Evolutionary conservation across 2,329 filamentous ascomycete species (phyloP).

Genomic region (Diaporthe destruens): DNA sequence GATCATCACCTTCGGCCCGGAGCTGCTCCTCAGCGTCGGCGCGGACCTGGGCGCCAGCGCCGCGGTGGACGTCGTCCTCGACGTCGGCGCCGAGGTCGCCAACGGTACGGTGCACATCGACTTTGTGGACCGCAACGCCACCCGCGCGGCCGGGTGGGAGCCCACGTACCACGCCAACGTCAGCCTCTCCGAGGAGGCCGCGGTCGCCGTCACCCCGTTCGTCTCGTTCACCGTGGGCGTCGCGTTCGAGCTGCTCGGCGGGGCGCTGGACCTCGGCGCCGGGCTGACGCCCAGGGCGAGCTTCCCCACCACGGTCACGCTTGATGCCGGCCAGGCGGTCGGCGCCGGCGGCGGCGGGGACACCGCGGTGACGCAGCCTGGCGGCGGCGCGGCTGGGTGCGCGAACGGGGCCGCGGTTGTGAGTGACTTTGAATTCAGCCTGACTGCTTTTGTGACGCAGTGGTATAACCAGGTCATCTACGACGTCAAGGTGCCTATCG

Average conservation of each 20-base stretch:
- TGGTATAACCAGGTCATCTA: slow-evolving; percentile 47
- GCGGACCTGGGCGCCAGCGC: slow-evolving; percentile 52
- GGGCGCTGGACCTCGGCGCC: slow-evolving; percentile 46
- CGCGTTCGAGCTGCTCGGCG: slow-evolving; percentile 45
- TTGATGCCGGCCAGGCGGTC: slow-evolving; percentile 44
- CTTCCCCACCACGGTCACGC: slow-evolving; percentile 46
- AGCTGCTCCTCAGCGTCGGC: slow-evolving; percentile 54
- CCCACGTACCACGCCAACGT: slow-evolving; percentile 43
- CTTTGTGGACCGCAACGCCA: slow-evolving; percentile 46
- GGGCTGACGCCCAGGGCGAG: slow-evolving; percentile 47
- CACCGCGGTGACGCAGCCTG: slow-evolving; percentile 36
- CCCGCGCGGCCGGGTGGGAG: slow-evolving; percentile 42
- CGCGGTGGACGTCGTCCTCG: slow-evolving; percentile 44
- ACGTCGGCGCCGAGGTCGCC: slow-evolving; percentile 43
- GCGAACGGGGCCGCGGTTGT: slow-evolving; percentile 45
- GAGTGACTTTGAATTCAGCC: slow-evolving; percentile 47
- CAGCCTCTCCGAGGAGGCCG: slow-evolving; percentile 44
- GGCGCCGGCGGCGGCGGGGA: slow-evolving; percentile 34
- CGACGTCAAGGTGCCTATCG: slow-evolving; percentile 46
- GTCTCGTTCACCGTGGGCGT: slow-evolving; percentile 45
- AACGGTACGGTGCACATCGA: slow-evolving; percentile 47
- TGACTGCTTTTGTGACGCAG: slow-evolving; percentile 46
- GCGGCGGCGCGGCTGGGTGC: slow-evolving; percentile 40
- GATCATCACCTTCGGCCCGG: slow-evolving; percentile 50
- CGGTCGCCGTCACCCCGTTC: slow-evolving; percentile 45